Evolutionary conservation across 177 flowering plant species (phyloP), one percentile per base, ranked within the genome.

Genomic region (Telopea speciosissima): DNA sequence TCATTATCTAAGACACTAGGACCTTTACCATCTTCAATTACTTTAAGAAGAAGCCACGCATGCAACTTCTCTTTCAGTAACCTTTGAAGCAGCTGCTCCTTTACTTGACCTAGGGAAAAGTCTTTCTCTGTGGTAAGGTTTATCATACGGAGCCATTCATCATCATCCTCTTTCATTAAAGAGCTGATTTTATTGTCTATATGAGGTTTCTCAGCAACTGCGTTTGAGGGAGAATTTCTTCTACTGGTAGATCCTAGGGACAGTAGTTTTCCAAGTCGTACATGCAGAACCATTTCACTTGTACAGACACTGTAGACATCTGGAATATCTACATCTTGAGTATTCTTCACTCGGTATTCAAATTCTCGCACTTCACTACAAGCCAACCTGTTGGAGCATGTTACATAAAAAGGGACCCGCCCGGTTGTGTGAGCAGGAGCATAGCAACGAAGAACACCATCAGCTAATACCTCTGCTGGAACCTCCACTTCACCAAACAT

Each of bases 401-500:
- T 91, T 11, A 96, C 77, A 67, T 90, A 96, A 63, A 96, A 90
- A 40, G 96, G 94, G 68, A 95, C 92, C 67, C 87, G 80, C 25
- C 91, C 97, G 80, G 78, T 81, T 68, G 70, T 69, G 63, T 84
- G 91, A 5, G 21, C 8, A 3, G 99, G 98, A 71, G 93, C 73
- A 74, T 73, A 74, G 79, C 98, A 93, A 33, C 91, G 81, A 65
- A 93, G 87, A 75, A 95, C 87, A 73, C 95, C 96, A 72, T 88
- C 87, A 8, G 85, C 84, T 68, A 95, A 22, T 62, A 91, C 79
- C 72, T 88, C 92, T 14, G 89, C 95, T 8, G 91, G 97, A 81
- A 93, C 98, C 80, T 95, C 99, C 21, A 88, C 78, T 81, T 93
- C 96, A 36, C 99, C 99, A 85, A 95, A 95, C 99, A 95, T 95